Conservation (phyloP, 306 rosid genomes). For the Elaeagnus macrophylla region DNA sequence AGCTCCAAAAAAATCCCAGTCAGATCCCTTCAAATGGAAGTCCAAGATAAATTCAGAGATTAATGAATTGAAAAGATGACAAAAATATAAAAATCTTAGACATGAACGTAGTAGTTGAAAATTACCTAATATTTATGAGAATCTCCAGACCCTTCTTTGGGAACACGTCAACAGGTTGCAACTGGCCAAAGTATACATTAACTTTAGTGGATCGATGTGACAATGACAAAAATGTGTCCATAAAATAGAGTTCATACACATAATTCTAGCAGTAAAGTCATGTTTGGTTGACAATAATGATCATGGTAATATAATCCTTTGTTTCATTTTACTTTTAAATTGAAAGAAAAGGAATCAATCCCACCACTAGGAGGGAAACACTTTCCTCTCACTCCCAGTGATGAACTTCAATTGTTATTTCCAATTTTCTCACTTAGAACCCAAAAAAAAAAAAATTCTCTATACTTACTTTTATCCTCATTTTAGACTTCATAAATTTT, state of each 20-base stretch:
- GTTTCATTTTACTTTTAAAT: too few species aligned
- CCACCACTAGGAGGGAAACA: too few species aligned
- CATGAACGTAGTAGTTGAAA: slow-evolving; percentile 12
- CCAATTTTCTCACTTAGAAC: too few species aligned
- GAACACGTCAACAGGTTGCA: slow-evolving; percentile 52
- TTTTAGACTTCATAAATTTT: too few species aligned
- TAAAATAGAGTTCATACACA: background rate
- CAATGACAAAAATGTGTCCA: background rate
- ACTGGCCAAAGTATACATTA: slow-evolving; percentile 30
- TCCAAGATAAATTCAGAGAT: slow-evolving; percentile 14
- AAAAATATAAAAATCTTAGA: slow-evolving; percentile 3
- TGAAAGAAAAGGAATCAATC: too few species aligned
- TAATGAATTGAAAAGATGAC: slow-evolving; percentile 11
- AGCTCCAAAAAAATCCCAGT: slow-evolving; percentile 49
- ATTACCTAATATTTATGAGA: slow-evolving; percentile 64
- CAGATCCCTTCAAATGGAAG: slow-evolving; percentile 45
- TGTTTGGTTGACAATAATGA: too few species aligned
- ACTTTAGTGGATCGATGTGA: slow-evolving; percentile 17
- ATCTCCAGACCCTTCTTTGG: slow-evolving; percentile 63
- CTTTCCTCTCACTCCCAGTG: too few species aligned
- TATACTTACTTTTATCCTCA: too few species aligned
- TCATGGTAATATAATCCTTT: too few species aligned
- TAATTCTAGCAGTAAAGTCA: background rate
- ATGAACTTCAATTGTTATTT: too few species aligned
- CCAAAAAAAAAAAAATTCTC: too few species aligned